Conservation (phyloP, 1,139 yeast genomes). For the Taphrina confusa region DNA sequence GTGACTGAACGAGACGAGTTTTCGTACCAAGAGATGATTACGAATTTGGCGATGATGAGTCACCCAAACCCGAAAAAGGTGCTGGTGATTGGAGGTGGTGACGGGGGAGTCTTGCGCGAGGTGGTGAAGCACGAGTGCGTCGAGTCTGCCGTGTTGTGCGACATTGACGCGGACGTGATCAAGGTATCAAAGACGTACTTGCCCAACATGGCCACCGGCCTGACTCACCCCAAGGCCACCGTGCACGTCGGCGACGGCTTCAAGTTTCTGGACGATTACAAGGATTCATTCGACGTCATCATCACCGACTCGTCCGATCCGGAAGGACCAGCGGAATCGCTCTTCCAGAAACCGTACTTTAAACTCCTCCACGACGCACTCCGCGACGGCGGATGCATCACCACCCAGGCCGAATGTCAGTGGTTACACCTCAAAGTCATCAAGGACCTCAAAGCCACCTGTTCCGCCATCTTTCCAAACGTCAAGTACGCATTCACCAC, state of each 20-base stretch:
- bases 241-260: slow-evolving; percentile 87
- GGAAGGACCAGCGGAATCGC: slow-evolving; percentile 95
- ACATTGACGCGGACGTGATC: slow-evolving; percentile 82
- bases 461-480: slow-evolving; percentile 69
- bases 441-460: slow-evolving; percentile 59
- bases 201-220: slow-evolving; percentile 76
- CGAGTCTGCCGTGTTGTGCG: slow-evolving; percentile 75
- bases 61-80: slow-evolving; percentile 74
- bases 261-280: slow-evolving; percentile 62
- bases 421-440: slow-evolving; percentile 82
- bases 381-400: slow-evolving; percentile 71
- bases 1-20: slow-evolving; percentile 88
- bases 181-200: slow-evolving; percentile 70
- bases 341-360: slow-evolving; percentile 83
- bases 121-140: slow-evolving; percentile 72
- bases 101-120: slow-evolving; percentile 88
- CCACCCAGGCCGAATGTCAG: slow-evolving; percentile 87
- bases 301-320: slow-evolving; percentile 97
- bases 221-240: slow-evolving; percentile 68
- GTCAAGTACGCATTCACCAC: slow-evolving; percentile 68
- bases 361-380: slow-evolving; percentile 68
- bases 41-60: slow-evolving; percentile 74
- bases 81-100: slow-evolving; percentile 90
- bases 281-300: slow-evolving; percentile 71
- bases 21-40: slow-evolving; percentile 83